A percentile compares a stretch with the other conserved stretches of the same genome.
Conservation (phyloP, 495 filamentous ascomycete genomes). For the Hyaloscypha finlandica region DNA sequence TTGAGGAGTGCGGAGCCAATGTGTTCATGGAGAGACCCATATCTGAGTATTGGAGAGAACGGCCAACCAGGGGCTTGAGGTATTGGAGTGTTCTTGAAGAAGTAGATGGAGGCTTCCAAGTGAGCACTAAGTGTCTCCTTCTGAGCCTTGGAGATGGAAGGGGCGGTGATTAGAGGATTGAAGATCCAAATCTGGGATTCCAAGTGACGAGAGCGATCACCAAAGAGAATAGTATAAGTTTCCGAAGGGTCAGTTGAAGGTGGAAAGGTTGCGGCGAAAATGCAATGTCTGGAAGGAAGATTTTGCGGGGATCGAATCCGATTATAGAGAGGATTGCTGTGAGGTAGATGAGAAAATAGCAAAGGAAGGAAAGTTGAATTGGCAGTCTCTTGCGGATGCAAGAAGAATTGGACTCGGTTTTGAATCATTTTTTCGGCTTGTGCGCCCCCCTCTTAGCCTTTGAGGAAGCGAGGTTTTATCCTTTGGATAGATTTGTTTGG, state of each 20-base stretch:
- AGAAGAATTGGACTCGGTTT: conserved; percentile 19
- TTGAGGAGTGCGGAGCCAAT: neutral
- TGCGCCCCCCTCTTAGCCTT: neutral
- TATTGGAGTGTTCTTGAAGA: conserved; percentile 24
- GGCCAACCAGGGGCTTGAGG: conserved; percentile 32
- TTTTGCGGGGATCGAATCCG: conserved; percentile 31
- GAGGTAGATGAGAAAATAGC: conserved; percentile 26
- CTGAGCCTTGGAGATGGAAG: conserved; percentile 12
- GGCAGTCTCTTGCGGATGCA: conserved; percentile 18
- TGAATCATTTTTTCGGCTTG: conserved; percentile 9
- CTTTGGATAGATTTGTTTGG: too few relatives aligned
- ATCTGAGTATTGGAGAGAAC: conserved; percentile 24
- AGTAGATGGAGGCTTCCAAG: conserved; percentile 16
- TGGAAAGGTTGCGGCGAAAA: conserved; percentile 32
- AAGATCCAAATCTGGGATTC: conserved; percentile 36
- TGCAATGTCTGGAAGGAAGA: conserved; percentile 26
- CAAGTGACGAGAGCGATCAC: conserved; percentile 27
- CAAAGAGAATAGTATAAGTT: conserved; percentile 29
- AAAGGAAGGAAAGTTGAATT: conserved; percentile 22
- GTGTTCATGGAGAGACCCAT: conserved; percentile 23
- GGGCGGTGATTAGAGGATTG: conserved; percentile 23
- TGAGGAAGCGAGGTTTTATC: neutral
- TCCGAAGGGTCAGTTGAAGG: conserved; percentile 9
- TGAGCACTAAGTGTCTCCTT: conserved; percentile 12
- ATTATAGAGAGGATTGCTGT: conserved; percentile 26